Percentiles rank a stretch among this genome's conserved stretches.
Evolutionary conservation across 208 protist genomes (phyloP).

Genomic region (Herpetomonas samuelpessoai): DNA sequence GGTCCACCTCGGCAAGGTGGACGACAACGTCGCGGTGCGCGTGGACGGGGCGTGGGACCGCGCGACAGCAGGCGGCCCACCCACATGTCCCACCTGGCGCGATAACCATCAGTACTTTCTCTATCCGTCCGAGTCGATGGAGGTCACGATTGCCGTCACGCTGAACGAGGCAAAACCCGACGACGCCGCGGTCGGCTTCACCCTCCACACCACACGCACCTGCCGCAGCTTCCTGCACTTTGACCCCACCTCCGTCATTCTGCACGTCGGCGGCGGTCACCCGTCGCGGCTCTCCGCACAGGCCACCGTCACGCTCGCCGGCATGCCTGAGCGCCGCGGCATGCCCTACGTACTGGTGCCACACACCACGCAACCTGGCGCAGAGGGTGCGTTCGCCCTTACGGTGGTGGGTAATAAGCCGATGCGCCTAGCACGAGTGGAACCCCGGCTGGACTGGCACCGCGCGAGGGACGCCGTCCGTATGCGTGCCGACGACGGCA

Average conservation of each 20-base stretch:
- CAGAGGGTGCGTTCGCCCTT: conserved; percentile 40
- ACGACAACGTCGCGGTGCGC: conserved; percentile 22
- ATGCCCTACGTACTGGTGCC: conserved; percentile 89
- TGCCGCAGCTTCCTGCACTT: conserved; percentile 74
- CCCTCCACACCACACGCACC: conserved; percentile 49
- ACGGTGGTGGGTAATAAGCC: conserved; percentile 56
- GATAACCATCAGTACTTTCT: conserved; percentile 88
- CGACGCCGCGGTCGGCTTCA: conserved; percentile 59
- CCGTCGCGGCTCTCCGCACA: conserved; percentile 2
- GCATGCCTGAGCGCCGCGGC: conserved; percentile 70
- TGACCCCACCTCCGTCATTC: conserved; percentile 51
- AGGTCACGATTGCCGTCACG: conserved; percentile 52
- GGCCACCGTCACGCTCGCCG: conserved; percentile 37
- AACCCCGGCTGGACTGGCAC: conserved; percentile 73
- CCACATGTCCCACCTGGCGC: conserved; percentile 61
- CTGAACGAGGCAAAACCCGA: conserved; percentile 9
- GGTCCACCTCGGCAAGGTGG: conserved; percentile 28
- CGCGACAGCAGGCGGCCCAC: conserved; percentile 43
- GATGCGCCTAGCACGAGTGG: conserved; percentile 53
- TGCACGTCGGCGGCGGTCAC: conserved; percentile 14
- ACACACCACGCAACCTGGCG: conserved; percentile 27
- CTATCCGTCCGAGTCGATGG: conserved; percentile 59
- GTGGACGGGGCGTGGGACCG: conserved; percentile 58
- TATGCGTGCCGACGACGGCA: conserved; percentile 46
- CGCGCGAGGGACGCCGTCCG: conserved; percentile 24